Evolutionary conservation across 345 rosid genomes (phyloP).

Genomic region (Ceriops tagal): DNA sequence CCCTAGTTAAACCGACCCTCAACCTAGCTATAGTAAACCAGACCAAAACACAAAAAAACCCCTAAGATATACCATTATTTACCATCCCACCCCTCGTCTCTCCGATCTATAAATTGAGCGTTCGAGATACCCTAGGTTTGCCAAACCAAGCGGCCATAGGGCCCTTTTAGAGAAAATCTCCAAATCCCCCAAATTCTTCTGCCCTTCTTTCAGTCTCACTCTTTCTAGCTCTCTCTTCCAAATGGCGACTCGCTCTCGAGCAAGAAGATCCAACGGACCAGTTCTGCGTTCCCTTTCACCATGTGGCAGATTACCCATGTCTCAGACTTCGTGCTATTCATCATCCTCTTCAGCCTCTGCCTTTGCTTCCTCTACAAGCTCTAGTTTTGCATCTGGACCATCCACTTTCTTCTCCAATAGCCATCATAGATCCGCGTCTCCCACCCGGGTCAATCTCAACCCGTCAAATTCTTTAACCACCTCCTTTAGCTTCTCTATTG

Average conservation of each 20-base stretch:
- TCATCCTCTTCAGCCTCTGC: conserved; percentile 47
- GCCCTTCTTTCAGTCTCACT: not conserved
- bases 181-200: not conserved
- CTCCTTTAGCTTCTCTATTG: conserved; percentile 60
- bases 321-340: conserved; percentile 10
- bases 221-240: not conserved
- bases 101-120: conserved; percentile 31
- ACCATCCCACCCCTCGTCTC: conserved; percentile 25
- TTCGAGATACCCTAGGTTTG: conserved; percentile 70
- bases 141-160: conserved; percentile 49
- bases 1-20: not conserved
- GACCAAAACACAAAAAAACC: not conserved
- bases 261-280: conserved; percentile 48
- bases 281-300: conserved; percentile 57
- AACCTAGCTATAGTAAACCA: conserved; percentile 26
- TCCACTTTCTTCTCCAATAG: conserved; percentile 19
- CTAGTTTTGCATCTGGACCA: conserved; percentile 33
- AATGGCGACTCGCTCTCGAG: conserved; percentile 34
- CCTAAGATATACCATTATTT: conserved; percentile 5
- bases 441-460: conserved; percentile 59
- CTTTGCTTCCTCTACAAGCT: conserved; percentile 60
- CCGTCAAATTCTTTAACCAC: conserved; percentile 33
- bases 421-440: conserved; percentile 57
- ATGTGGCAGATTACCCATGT: conserved; percentile 36
- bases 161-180: conserved; percentile 18